A percentile compares a stretch with the other conserved stretches of the same genome.
phyloP scores from a whole-genome alignment of 345 rosid genomes.

The Acer campestre region DNA sequence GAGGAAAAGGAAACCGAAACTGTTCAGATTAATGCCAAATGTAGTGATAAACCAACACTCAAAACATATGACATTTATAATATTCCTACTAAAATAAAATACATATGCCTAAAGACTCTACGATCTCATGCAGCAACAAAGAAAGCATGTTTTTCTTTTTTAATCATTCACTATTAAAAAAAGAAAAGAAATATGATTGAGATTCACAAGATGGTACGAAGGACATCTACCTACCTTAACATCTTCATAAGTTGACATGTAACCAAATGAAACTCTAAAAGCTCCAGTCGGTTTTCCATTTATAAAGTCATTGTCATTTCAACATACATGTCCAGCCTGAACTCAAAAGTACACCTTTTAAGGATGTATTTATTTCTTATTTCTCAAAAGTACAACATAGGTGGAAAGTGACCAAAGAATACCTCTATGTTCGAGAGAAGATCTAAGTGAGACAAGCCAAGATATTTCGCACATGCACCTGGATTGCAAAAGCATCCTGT shows the following conservation, averaged over 20 bases:
- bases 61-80: neutral
- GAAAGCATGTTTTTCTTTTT: neutral
- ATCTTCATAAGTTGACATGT: conserved; percentile 98
- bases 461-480: conserved; percentile 97
- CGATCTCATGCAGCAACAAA: neutral
- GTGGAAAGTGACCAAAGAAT: conserved; percentile 9
- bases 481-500: conserved; percentile 99
- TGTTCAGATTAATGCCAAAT: conserved; percentile 4
- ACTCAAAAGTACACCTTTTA: conserved; percentile 7
- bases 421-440: conserved; percentile 89
- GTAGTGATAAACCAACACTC: neutral
- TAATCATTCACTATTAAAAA: neutral
- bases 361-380: conserved; percentile 15
- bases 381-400: conserved; percentile 7
- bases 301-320: conserved; percentile 92
- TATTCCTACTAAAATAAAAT: neutral
- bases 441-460: conserved; percentile 81
- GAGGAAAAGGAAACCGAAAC: neutral
- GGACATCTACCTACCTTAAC: conserved; percentile 56
- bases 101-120: neutral
- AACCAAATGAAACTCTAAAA: conserved; percentile 88
- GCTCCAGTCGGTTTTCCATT: conserved; percentile 95
- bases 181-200: neutral
- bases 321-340: conserved; percentile 95
- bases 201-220: conserved; percentile 10